Conservation (phyloP, 208 protist species). For the Wallacemonas sp. region DNA sequence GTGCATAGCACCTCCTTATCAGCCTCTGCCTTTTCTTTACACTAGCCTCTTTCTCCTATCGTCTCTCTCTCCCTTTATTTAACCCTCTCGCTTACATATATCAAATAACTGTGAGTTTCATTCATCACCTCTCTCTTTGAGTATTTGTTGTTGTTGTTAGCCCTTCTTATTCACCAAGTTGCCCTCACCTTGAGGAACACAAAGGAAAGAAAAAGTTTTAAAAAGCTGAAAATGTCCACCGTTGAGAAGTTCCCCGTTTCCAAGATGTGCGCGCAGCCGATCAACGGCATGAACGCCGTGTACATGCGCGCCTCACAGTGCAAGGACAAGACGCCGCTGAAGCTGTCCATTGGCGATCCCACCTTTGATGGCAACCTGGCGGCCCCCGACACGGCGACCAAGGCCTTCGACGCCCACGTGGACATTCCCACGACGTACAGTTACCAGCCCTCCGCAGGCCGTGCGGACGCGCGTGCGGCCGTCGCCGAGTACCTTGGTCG, state of each 20-base stretch:
- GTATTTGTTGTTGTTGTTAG: constrained; percentile 3
- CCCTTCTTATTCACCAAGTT: constrained; percentile 1
- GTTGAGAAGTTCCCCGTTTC: constrained; percentile 10
- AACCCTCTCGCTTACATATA: no score
- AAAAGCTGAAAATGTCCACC: constrained; percentile 7
- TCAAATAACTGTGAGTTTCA: no score
- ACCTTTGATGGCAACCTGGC: constrained; percentile 74
- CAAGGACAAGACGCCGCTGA: constrained; percentile 45
- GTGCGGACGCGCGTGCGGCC: constrained; percentile 38
- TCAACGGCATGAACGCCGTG: constrained; percentile 32
- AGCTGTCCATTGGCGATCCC: constrained; percentile 66
- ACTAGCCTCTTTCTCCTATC: not conserved
- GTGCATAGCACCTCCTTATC: no score
- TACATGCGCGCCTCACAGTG: constrained; percentile 33
- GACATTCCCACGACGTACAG: constrained; percentile 42
- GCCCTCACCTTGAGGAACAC: not conserved
- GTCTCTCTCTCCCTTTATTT: constrained; percentile 2
- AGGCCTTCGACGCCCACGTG: constrained; percentile 27
- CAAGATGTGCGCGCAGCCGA: constrained; percentile 20
- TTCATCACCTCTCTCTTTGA: not conserved
- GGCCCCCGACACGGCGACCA: constrained; percentile 29
- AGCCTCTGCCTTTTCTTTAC: no score
- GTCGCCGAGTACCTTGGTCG: constrained; percentile 42
- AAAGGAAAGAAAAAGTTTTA: constrained; percentile 10
- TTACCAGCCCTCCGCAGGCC: constrained; percentile 48